Evolutionary conservation across 352 stramenopile species (phyloP), one percentile per base, ranked within the genome.

Genomic region (Phytophthora vignae): DNA sequence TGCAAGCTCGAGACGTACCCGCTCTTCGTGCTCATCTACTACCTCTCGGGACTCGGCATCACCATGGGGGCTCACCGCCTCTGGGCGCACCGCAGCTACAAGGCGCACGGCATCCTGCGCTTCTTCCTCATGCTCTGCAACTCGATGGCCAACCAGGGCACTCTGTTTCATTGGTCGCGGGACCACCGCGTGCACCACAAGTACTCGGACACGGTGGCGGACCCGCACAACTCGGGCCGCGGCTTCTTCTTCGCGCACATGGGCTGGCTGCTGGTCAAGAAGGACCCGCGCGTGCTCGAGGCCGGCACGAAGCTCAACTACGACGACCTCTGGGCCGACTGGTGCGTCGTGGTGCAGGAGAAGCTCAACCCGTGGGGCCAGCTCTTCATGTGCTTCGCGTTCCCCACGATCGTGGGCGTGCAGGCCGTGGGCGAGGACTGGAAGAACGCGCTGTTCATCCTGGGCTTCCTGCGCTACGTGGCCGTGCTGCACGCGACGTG

Each of bases 221-320:
- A 98, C 65, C 94, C 94, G 52, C 98, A 99, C 87, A 92, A 99
- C 81, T 98, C 98, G 9, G 97, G 84, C 27, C 88, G 96, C n/a
- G 98, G 98, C 49, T 99, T 99, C 76, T 99, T 99, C 88, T 99
- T 99, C 76, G 92, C 98, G 10, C 98, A 99, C 86, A 99, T 99
- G 88, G 98, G 98, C 58, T 99, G 98, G 98, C 78, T 99, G 12
- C 91, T 99, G 36, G 85, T 99, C 25, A 99, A 99, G 87, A 99
- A 99, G 80, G 92, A 99, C 80, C 83, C 85, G 2, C 88, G 90
- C 40, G 95, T 99, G 59, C 77, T 97, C 27, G 91, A 96, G 27
- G 90, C 90, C 40, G 89, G 90, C 48, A 90, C 84, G 15, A 98
- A 99, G 74, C 90, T 99, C 71, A 98, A 99, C 80, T 99, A 98